Evolutionary conservation across 2,329 filamentous ascomycete genomes (phyloP), one percentile per base, ranked within the genome.

Genomic region (Aspergillus persii): DNA sequence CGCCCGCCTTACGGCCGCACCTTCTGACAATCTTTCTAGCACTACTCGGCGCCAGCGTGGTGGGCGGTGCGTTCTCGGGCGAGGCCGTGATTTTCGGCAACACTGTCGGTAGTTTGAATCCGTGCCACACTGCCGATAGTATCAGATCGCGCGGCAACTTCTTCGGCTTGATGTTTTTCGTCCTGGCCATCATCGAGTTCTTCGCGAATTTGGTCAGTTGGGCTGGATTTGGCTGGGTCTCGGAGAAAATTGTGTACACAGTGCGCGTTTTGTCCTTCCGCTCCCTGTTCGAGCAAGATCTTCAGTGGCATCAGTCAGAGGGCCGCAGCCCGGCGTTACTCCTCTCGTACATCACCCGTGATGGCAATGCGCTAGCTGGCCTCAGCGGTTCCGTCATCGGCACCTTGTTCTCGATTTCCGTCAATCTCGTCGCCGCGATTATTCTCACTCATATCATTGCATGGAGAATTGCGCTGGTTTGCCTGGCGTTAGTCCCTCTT

Each of bases 381-480:
- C 81, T 92, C 62, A 89, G 85, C 56, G 89, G 89, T 8, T 88
- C 86, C 4, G 87, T 90, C 44, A 80, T 91, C 56, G 88, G 89
- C 5, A 89, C 86, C 0, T 75, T 90, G 23, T 85, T 91, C 58
- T 86, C 88, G 0, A 88, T 90, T 26, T 65, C 83, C 3, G 82
- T 91, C 62, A 91, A 89, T 71, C 84, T 91, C 30, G 63, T 91
- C 15, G 85, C 83, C 0, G 88, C 86, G 1, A 86, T 91, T 56
- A 84, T 89, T 31, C 70, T 92, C 8, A 86, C 88, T 0, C 87
- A 90, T 62, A 84, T 91, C 49, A 80, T 92, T 50, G 87, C 87
- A 2, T 92, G 89, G 90, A 89, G 86, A 68, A 90, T 92, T 61
- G 89, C 89, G 0, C 75, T 92, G 12, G 89, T 92, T 3, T 88